phyloP scores from a whole-genome alignment of 371 early-diverging fungal genomes.

The Mortierella sp. region DNA sequence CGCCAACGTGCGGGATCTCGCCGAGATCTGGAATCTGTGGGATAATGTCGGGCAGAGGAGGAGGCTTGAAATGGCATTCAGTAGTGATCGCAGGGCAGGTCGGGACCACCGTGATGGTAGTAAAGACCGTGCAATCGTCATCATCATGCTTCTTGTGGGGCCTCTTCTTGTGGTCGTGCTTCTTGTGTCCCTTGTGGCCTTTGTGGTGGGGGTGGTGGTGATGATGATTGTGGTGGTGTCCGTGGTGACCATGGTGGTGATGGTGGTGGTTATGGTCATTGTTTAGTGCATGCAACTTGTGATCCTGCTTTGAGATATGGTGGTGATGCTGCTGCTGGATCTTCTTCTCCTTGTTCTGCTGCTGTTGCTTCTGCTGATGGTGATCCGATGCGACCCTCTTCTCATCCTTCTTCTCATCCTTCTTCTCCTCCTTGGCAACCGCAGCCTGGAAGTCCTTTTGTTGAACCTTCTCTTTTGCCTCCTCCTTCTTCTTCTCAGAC shows the following conservation, averaged over 20 bases:
- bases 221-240: neutral
- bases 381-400: neutral
- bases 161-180: constrained; percentile 7
- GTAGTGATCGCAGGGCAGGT: constrained; percentile 13
- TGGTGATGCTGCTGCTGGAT: constrained; percentile 15
- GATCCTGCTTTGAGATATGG: constrained; percentile 4
- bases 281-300: neutral
- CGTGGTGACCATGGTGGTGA: constrained; percentile 10
- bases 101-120: constrained; percentile 27
- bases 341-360: constrained; percentile 1
- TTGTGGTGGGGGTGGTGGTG: constrained; percentile 11
- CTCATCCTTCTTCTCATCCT: constrained; percentile 1
- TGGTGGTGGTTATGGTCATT: neutral
- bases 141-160: constrained; percentile 6
- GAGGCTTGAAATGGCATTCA: neutral
- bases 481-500: neutral
- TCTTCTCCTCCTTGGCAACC: neutral
- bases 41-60: too few species aligned
- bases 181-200: constrained; percentile 9
- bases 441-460: constrained; percentile 12
- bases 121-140: constrained; percentile 22
- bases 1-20: too few species aligned
- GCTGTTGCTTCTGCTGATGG: neutral
- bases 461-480: constrained; percentile 5
- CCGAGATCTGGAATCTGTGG: too few species aligned